These are phyloP conservation scores for Epichloe aotearoae DNA, from an alignment of 2,329 filamentous ascomycete genomes.

Conservation along the genomic window DNA sequence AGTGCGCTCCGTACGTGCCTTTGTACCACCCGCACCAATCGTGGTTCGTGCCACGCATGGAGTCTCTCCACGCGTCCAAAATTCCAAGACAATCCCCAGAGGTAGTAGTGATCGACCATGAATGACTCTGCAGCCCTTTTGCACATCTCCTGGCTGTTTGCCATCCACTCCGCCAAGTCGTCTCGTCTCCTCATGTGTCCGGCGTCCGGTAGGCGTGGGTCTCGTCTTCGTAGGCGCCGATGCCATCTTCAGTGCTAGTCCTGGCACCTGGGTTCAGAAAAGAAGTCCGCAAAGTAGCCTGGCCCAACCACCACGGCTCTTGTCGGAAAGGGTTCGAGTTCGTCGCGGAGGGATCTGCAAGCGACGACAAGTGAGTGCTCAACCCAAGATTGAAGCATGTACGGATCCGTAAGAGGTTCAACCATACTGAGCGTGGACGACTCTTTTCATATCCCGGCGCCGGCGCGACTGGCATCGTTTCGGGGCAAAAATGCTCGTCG, in stretches of 20 bases:
- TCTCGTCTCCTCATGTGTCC: conserved; percentile 12
- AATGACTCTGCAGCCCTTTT: conserved; percentile 36
- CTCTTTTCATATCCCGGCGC: no score
- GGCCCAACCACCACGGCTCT: conserved; percentile 31
- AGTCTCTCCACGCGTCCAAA: conserved; percentile 34
- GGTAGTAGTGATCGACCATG: conserved; percentile 36
- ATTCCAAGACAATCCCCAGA: conserved; percentile 32
- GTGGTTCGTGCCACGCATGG: conserved; percentile 14
- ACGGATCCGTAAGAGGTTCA: no score
- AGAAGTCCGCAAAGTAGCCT: conserved; percentile 38
- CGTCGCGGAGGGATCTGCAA: conserved; percentile 28
- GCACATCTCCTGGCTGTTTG: conserved; percentile 41
- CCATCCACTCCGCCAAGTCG: conserved; percentile 25
- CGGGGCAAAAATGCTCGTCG: no score
- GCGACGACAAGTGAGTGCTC: conserved; percentile 18
- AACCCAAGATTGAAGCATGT: no score
- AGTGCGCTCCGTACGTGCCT: no score
- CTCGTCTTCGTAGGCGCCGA: conserved; percentile 20
- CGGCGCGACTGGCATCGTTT: no score
- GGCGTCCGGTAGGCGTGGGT: conserved; percentile 11
- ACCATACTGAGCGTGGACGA: no score
- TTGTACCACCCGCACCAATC: not conserved
- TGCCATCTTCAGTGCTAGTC: conserved; percentile 17
- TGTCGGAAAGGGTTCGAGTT: conserved; percentile 33
- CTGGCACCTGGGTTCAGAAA: conserved; percentile 28